Base-by-base conservation (phyloP, 148 eudicot genomes). In the Euryodendron excelsum region DNA sequence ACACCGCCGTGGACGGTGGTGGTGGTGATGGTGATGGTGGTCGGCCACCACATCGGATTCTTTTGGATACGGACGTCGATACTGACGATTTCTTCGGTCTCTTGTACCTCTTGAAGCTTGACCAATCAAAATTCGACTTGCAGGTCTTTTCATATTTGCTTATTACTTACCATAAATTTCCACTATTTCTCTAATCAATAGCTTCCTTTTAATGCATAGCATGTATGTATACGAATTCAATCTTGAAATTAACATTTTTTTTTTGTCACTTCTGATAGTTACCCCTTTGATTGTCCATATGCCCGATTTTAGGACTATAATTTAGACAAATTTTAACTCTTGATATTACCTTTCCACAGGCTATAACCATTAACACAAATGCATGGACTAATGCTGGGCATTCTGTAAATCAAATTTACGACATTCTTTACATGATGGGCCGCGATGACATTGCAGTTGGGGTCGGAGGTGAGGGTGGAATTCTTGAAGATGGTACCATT, bases 401-500 rank as follows among this genome's bases (percentile, higher is more conserved):
- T 53, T 89, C 98, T 2, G 91, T 93, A 41, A 91, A 95, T 83
- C 98, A 93, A 15, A 64, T 95, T 0, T 93, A 95, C 61, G 96
- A 95, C 82, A 45, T 95, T 61, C 92, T 95, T 44, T 88, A 83
- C 85, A 95, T 95, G 98, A 93, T 95, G 98, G 94, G 82, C 7
- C 85, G 98, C 3, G 94, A 95, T 37, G 97, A 95, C 75, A 80
- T 95, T 61, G 82, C 84, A 30, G 92, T 95, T 27, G 97, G 98
- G 6, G 89, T 91, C 6, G 98, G 98, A 71, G 98, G 98, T 18
- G 98, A 93, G 59, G 98, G 94, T 63, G 97, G 93, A 48, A 91
- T 95, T 64, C 86, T 89, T 33, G 79, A 88, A 77, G 79, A 90
- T 69, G 94, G 98, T 31, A 82, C 90, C 60, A 87, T 95, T 59